Evolutionary conservation across 805 yeast genomes (phyloP).

Genomic region (Wilhelminamyces savonicus): DNA sequence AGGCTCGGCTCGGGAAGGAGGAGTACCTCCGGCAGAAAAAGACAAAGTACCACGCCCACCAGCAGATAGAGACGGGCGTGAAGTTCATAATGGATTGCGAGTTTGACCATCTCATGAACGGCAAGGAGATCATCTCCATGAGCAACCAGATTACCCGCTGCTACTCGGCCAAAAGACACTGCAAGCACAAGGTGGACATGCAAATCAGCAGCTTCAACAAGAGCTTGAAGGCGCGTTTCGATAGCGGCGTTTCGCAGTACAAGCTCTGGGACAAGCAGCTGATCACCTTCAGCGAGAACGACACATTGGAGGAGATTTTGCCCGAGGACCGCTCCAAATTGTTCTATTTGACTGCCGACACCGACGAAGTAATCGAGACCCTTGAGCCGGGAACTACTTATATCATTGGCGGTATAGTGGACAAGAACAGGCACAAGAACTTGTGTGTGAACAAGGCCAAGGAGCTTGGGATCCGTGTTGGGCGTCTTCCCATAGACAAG

Average conservation of each 20-base stretch:
- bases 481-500: conserved; percentile 81
- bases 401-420: conserved; percentile 93
- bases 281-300: conserved; percentile 41
- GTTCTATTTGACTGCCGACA: conserved; percentile 82
- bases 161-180: conserved; percentile 70
- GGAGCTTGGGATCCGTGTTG: conserved; percentile 62
- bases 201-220: conserved; percentile 61
- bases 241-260: conserved; percentile 52
- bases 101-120: conserved; percentile 85
- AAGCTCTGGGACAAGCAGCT: conserved; percentile 67
- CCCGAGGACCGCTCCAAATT: conserved; percentile 33
- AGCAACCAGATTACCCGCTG: conserved; percentile 76
- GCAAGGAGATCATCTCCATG: conserved; percentile 61
- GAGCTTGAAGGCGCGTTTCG: conserved; percentile 62
- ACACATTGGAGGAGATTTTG: conserved; percentile 21
- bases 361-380: conserved; percentile 59
- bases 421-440: conserved; percentile 81
- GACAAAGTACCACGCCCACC: conserved; percentile 29
- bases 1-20: too few species aligned
- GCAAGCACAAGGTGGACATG: conserved; percentile 52
- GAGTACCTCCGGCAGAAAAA: conserved; percentile 20
- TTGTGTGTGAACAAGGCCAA: conserved; percentile 80
- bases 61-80: conserved; percentile 45
- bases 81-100: conserved; percentile 77
- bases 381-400: conserved; percentile 70